Evolutionary conservation across 2,329 filamentous ascomycete species (phyloP).

Genomic region (Thyridium curvatum): DNA sequence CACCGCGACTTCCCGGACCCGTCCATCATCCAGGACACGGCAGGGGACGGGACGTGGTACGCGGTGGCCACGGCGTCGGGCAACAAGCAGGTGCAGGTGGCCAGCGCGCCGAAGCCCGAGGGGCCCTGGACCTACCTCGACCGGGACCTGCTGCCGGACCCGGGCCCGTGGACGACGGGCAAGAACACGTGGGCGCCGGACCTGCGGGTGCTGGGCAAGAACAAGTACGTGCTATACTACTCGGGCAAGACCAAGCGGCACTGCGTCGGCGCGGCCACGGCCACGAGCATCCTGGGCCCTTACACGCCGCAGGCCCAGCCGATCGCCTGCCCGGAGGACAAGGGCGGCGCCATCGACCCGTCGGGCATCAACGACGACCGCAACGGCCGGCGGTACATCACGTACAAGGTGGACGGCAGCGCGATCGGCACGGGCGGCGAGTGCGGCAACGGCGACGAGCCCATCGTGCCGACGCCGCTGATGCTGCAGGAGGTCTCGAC

Average conservation of each 20-base stretch:
- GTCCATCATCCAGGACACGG: conserved; percentile 28
- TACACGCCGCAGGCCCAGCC: conserved; percentile 40
- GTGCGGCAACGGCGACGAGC: conserved; percentile 36
- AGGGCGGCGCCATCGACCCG: conserved; percentile 58
- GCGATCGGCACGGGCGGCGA: conserved; percentile 35
- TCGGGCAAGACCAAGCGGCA: conserved; percentile 43
- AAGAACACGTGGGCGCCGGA: conserved; percentile 57
- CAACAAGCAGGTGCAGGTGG: conserved; percentile 37
- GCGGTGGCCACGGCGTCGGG: conserved; percentile 41
- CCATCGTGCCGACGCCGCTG: conserved; percentile 42
- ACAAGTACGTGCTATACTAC: conserved; percentile 57
- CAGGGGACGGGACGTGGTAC: conserved; percentile 34
- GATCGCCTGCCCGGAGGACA: conserved; percentile 43
- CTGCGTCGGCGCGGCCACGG: conserved; percentile 52
- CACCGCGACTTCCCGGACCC: conserved; percentile 38
- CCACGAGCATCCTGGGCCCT: conserved; percentile 40
- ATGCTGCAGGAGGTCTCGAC: conserved; percentile 44
- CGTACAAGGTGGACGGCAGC: conserved; percentile 65
- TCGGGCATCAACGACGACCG: conserved; percentile 50
- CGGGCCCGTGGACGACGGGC: conserved; percentile 47
- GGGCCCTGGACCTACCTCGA: conserved; percentile 28
- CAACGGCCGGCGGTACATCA: conserved; percentile 46
- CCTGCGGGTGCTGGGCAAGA: conserved; percentile 40
- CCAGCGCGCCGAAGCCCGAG: conserved; percentile 34
- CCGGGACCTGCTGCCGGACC: conserved; percentile 46